These are phyloP conservation scores for Colletotrichum sp. DNA, from an alignment of 2,329 filamentous ascomycete species.

Conservation along the genomic window DNA sequence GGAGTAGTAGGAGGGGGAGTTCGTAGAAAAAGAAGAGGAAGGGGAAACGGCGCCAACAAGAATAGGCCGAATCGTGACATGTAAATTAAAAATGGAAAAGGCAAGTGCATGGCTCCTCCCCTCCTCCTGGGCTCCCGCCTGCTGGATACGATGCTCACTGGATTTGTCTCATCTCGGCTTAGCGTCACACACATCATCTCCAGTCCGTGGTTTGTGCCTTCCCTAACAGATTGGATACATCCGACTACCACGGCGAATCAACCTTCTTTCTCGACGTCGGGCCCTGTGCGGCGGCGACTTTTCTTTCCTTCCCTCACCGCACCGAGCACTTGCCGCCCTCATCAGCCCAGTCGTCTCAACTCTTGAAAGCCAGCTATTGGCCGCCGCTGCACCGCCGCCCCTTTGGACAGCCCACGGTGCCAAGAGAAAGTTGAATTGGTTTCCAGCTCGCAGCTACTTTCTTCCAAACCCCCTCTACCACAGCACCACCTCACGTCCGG, in stretches of 20 bases:
- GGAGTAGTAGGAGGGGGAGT: background rate
- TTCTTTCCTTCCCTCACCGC: background rate
- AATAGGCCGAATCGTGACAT: slow-evolving; percentile 13
- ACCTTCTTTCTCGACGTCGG: background rate
- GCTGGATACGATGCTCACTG: slow-evolving; percentile 19
- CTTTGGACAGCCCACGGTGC: background rate
- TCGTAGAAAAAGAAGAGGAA: background rate
- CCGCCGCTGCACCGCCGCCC: background rate
- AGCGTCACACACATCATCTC: slow-evolving; percentile 20
- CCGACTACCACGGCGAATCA: background rate
- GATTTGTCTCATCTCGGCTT: slow-evolving; percentile 19
- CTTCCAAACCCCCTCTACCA: background rate
- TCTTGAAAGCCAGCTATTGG: background rate
- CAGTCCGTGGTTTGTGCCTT: background rate
- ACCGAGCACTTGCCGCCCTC: background rate
- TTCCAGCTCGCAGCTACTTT: slow-evolving; percentile 4
- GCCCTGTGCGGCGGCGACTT: background rate
- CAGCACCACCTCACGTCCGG: background rate
- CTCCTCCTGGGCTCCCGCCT: slow-evolving; percentile 8
- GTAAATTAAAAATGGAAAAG: slow-evolving; percentile 23
- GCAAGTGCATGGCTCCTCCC: background rate
- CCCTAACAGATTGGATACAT: background rate
- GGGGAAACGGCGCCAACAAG: background rate
- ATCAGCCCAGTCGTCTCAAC: slow-evolving; percentile 4
- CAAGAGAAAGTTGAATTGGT: background rate